Evolutionary conservation across 1,284 basidiomycete genomes (phyloP).

Genomic region (Anthracocystis panici-leucophaei): DNA sequence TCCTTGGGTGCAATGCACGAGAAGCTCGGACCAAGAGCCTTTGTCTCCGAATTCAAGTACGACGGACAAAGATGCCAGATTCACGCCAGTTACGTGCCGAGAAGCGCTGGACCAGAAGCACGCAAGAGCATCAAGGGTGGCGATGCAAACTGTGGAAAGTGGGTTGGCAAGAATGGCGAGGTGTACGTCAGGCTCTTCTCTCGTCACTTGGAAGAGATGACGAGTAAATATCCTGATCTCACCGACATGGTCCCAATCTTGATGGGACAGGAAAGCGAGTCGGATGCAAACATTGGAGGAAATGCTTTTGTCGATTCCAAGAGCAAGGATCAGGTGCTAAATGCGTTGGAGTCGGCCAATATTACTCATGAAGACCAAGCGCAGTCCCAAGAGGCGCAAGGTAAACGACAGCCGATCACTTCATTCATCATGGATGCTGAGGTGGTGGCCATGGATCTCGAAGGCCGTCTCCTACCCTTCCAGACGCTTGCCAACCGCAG

Average conservation of each 20-base stretch:
- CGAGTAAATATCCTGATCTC: conserved; percentile 88
- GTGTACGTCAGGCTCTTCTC: conserved; percentile 82
- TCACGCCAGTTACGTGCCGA: conserved; percentile 73
- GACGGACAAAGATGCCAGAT: conserved; percentile 90
- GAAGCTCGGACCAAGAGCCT: conserved; percentile 72
- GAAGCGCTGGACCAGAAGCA: conserved; percentile 39
- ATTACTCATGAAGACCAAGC: neutral
- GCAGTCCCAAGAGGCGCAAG: neutral
- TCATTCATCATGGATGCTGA: conserved; percentile 88
- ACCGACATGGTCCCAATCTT: conserved; percentile 71
- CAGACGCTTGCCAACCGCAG: conserved; percentile 61
- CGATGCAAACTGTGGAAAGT: conserved; percentile 50
- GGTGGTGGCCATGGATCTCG: conserved; percentile 71
- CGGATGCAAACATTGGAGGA: conserved; percentile 18
- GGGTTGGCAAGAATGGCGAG: conserved; percentile 55
- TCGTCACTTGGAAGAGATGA: conserved; percentile 92
- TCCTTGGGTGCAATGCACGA: conserved; percentile 86
- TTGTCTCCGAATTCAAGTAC: conserved; percentile 78
- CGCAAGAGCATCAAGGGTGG: conserved; percentile 33
- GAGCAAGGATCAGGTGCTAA: neutral
- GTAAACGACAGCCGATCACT: conserved; percentile 21
- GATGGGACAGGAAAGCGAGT: conserved; percentile 49
- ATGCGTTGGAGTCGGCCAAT: neutral
- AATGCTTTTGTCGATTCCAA: conserved; percentile 14
- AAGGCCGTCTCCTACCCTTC: conserved; percentile 63